phyloP scores from a whole-genome alignment of 768 basidiomycete species.

The Hygrophoropsis aurantiaca region DNA sequence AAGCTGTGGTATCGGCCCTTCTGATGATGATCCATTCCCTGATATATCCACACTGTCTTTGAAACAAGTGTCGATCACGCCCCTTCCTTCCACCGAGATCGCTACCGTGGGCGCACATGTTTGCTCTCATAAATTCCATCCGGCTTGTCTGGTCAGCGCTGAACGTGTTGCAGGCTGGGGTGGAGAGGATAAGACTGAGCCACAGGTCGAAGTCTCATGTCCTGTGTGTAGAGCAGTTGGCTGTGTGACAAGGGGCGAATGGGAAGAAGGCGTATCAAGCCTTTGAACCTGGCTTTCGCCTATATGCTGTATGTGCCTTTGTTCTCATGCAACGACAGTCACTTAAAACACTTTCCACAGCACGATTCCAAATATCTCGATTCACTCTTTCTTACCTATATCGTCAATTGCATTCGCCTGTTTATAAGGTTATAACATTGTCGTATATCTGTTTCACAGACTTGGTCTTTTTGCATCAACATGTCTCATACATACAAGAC shows the following conservation, averaged over 20 bases:
- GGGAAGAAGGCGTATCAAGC: conserved; percentile 48
- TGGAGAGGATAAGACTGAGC: conserved; percentile 40
- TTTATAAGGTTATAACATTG: too few species aligned
- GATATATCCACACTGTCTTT: conserved; percentile 18
- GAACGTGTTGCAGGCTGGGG: conserved; percentile 68
- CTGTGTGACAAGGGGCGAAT: conserved; percentile 55
- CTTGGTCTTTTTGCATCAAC: too few species aligned
- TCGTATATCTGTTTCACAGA: too few species aligned
- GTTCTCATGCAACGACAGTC: too few species aligned
- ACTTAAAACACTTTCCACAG: too few species aligned
- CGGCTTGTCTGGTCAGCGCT: conserved; percentile 66
- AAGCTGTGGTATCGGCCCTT: conserved; percentile 73
- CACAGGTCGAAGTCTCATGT: conserved; percentile 66
- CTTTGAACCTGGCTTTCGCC: conserved; percentile 16
- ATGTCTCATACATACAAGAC: too few species aligned
- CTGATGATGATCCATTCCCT: conserved; percentile 64
- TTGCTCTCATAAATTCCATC: conserved; percentile 72
- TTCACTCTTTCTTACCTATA: too few species aligned
- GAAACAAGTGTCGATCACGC: conserved; percentile 24
- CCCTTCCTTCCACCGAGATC: conserved; percentile 14
- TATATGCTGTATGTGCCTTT: too few species aligned
- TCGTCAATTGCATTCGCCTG: too few species aligned
- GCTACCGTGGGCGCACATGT: conserved; percentile 26
- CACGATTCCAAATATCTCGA: too few species aligned
- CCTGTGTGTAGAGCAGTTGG: conserved; percentile 71